Conservation (phyloP, 176 grass and related monocot species). For the barley (Hordeum vulgare) region MorexV3_pseudomolecules_assembly NC_058519.1:152602185-152602684, state of each 20-base stretch:
- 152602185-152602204: conserved; percentile 7
- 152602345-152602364: not conserved
- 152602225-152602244: conserved; percentile 1
- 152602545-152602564: not conserved
- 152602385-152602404: not conserved
- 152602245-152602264: conserved; percentile 21
- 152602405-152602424: conserved; percentile 4
- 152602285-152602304: conserved; percentile 4
- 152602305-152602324: conserved; percentile 21
- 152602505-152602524: not conserved
- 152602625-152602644: not conserved
- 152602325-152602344: not conserved
- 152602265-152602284: conserved; percentile 26
- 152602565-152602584: not conserved
- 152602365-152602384: not conserved
- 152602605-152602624: not conserved
- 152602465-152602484: not conserved
- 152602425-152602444: conserved; percentile 9
- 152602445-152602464: not conserved
- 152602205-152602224: conserved; percentile 4
- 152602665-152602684: too few relatives aligned
- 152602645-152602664: not conserved
- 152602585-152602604: not conserved
- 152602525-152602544: too few relatives aligned
- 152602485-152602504: not conserved